Conservation (phyloP, 257 asterid genomes). For the Fraxinus pennsylvanica region DNA sequence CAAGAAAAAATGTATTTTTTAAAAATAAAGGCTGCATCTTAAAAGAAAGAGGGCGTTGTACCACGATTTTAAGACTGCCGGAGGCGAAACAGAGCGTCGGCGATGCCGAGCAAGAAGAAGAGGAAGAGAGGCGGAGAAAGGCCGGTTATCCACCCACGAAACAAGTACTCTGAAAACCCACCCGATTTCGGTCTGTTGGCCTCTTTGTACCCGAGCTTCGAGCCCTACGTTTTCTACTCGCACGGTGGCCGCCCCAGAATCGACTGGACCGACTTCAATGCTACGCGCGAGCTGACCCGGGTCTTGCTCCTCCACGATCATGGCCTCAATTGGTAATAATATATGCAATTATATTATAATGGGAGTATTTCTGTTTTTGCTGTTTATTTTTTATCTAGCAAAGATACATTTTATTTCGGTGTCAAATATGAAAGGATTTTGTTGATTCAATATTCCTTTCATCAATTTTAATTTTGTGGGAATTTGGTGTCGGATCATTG, state of each 20-base stretch:
- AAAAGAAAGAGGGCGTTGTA: no score
- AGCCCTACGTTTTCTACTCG: constrained; percentile 61
- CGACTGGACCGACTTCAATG: constrained; percentile 93
- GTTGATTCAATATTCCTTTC: not conserved
- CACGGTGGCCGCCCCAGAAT: constrained; percentile 74
- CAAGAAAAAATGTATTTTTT: no score
- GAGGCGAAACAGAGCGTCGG: no score
- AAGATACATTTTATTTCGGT: not conserved
- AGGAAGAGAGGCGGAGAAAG: constrained; percentile 24
- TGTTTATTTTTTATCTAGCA: not conserved
- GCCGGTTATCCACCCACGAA: constrained; percentile 62
- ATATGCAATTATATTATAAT: not conserved
- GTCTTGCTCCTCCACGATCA: constrained; percentile 81
- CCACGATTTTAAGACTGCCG: no score
- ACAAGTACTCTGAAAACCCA: constrained; percentile 76
- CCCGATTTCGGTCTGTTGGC: constrained; percentile 72
- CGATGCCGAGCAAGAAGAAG: no score
- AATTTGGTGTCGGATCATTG: not conserved
- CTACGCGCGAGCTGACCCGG: constrained; percentile 88
- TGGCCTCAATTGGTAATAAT: constrained; percentile 57
- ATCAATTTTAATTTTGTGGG: not conserved
- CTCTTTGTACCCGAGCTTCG: constrained; percentile 64
- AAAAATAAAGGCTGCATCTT: no score
- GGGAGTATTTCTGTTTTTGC: not conserved
- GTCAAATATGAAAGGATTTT: not conserved